These are phyloP conservation scores for Sclerotinia subarctica DNA, from an alignment of 2,329 filamentous ascomycete genomes.

Conservation along the genomic window DNA sequence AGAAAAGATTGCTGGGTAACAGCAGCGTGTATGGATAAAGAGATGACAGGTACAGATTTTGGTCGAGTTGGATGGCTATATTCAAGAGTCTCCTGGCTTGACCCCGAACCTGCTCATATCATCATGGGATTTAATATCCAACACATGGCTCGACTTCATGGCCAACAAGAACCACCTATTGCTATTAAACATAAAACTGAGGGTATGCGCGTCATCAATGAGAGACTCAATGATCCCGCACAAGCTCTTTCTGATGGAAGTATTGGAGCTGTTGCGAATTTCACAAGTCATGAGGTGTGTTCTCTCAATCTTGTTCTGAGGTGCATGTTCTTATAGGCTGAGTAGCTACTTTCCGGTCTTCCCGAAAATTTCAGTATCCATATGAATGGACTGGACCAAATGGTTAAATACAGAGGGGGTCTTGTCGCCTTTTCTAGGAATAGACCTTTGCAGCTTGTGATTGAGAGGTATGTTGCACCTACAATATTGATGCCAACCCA, in stretches of 20 bases:
- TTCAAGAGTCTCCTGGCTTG: constrained; percentile 3
- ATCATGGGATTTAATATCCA: constrained; percentile 6
- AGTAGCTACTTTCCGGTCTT: not conserved
- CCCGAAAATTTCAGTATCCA: constrained; percentile 5
- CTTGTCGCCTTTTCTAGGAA: not conserved
- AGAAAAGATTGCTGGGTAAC: constrained; percentile 3
- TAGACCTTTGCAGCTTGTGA: not conserved
- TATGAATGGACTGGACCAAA: constrained; percentile 1
- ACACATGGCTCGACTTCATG: constrained; percentile 5
- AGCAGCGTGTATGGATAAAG: constrained; percentile 10
- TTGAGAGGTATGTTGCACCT: not conserved
- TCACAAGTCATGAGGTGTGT: constrained; percentile 7
- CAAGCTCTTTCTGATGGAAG: constrained; percentile 3
- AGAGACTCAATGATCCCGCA: not conserved
- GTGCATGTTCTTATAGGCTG: not conserved
- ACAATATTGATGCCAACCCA: not conserved
- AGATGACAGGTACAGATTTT: not conserved
- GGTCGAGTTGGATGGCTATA: not conserved
- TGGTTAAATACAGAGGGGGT: not conserved
- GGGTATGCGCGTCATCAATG: constrained; percentile 7
- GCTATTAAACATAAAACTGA: not conserved
- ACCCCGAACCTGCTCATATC: not conserved
- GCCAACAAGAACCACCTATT: not conserved
- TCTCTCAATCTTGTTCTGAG: not conserved
- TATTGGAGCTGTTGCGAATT: constrained; percentile 12